Conservation (phyloP, 2,329 filamentous ascomycete species). For the Neospermospora avenae region DNA sequence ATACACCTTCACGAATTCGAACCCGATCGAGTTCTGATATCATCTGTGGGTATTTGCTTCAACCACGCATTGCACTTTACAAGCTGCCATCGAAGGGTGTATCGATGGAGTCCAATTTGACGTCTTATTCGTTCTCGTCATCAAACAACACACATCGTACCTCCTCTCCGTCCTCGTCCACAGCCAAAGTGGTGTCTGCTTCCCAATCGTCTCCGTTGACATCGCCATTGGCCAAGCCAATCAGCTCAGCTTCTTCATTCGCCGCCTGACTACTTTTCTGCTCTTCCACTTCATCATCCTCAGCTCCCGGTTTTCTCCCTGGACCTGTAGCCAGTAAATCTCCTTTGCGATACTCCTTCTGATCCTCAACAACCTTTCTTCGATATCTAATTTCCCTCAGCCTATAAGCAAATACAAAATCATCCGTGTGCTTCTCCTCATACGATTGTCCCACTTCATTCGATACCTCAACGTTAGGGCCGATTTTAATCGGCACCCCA, state of each 20-base stretch:
- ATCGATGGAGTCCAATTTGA: too few species aligned
- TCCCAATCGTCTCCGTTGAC: conserved; percentile 3
- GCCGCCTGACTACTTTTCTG: not conserved
- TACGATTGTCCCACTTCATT: not conserved
- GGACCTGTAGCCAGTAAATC: conserved; percentile 8
- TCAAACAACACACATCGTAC: conserved; percentile 7
- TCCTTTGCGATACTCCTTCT: conserved; percentile 13
- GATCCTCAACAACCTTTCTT: conserved; percentile 8
- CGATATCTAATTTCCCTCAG: conserved; percentile 15
- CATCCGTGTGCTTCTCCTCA: conserved; percentile 5
- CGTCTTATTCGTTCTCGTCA: conserved; percentile 2
- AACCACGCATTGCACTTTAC: too few species aligned
- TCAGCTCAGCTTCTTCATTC: conserved; percentile 5
- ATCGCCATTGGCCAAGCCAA: conserved; percentile 6
- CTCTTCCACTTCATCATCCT: not conserved
- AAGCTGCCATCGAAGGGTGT: too few species aligned
- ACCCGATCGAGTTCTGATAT: too few species aligned
- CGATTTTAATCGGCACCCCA: conserved; percentile 14
- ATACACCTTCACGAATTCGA: too few species aligned
- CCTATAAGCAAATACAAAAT: conserved; percentile 20
- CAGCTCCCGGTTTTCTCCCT: not conserved
- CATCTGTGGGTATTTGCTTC: too few species aligned
- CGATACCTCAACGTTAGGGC: conserved; percentile 6
- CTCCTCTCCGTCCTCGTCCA: conserved; percentile 13
- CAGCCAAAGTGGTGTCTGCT: not conserved